These are phyloP conservation scores for Boehmeria nivea DNA, from an alignment of 306 rosid genomes.

Conservation along the genomic window DNA sequence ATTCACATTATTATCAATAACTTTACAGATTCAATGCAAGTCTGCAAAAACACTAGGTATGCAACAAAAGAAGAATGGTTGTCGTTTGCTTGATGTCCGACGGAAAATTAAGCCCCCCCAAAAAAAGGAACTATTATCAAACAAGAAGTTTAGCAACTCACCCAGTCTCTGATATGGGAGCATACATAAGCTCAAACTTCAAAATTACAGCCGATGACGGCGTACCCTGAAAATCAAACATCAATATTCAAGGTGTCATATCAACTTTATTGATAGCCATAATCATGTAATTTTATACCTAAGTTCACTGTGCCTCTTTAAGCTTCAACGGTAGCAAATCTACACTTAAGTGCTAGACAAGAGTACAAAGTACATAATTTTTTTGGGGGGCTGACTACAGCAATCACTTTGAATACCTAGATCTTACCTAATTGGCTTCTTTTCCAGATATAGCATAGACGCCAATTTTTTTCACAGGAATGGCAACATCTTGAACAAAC, in stretches of 20 bases:
- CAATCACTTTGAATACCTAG: too few species aligned
- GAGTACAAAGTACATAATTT: too few species aligned
- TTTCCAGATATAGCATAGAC: too few species aligned
- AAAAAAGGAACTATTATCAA: constrained; percentile 10
- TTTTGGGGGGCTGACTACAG: too few species aligned
- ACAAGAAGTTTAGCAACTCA: constrained; percentile 31
- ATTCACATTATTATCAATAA: constrained; percentile 29
- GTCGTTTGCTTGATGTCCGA: constrained; percentile 6
- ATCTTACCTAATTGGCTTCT: neutral
- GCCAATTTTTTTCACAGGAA: too few species aligned
- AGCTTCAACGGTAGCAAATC: too few species aligned
- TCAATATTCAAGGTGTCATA: constrained; percentile 9
- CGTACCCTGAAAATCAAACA: constrained; percentile 53
- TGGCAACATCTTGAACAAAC: too few species aligned
- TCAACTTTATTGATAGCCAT: neutral
- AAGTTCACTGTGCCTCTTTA: too few species aligned
- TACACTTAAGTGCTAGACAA: too few species aligned
- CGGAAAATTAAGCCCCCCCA: neutral
- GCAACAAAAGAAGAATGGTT: constrained; percentile 5
- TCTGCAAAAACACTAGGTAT: constrained; percentile 10
- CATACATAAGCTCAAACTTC: constrained; percentile 91
- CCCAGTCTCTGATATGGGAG: constrained; percentile 57
- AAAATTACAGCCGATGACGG: constrained; percentile 60
- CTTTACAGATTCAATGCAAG: constrained; percentile 22
- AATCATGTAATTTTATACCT: neutral